Base-by-base conservation (phyloP, 2,329 filamentous ascomycete species). In the Xylariaceae sp. region DNA sequence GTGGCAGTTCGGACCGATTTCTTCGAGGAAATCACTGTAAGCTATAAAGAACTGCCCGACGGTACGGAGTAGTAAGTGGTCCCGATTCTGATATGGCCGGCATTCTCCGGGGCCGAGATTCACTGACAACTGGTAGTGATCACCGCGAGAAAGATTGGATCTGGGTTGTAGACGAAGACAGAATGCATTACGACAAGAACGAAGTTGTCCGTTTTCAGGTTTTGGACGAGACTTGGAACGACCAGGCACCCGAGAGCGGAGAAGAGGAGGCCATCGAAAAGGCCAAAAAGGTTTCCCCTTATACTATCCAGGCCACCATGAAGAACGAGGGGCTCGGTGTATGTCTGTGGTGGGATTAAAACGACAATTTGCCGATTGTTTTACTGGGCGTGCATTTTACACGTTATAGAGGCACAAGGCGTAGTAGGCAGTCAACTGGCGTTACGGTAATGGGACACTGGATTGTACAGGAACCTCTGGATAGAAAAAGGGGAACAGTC, bases 21-120 rank as follows among this genome's bases (percentile, higher is more conserved):
- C 62, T 98, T 96, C 53, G 85, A 90, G 52, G 89, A 97, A 48
- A 88, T 98, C 21, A 83, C 87, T 43, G 79, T 97, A 47, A 87
- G 76, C 1, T 78, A 76, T 24, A 74, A 80, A 39, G 78, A 86
- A 48, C 71, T 94, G 3, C 85, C 88, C 27, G 78, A 85, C 18
- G 80, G 78, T n/a, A 79, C 81, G 17, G 74, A 78, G 58, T 95
- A 86, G 83, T 88, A 65, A 65, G 81, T 66, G 17, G 21, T n/a
- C 32, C 15, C n/a, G 12, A 17, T 11, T n/a, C 16, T 13, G 26
- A 18, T 7, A 15, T 28, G 13, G 19, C 24, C 8, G n/a, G 2
- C 55, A 51, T 53, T 53, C 40, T 12, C 41, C 40, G 23, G 27
- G 17, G 21, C 7, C 21, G 21, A 24, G 21, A 11, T 11, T 24